These are phyloP conservation scores for Chlorella sp. DNA, from an alignment of 139 green algal genomes.

Conservation along the genomic window DNA sequence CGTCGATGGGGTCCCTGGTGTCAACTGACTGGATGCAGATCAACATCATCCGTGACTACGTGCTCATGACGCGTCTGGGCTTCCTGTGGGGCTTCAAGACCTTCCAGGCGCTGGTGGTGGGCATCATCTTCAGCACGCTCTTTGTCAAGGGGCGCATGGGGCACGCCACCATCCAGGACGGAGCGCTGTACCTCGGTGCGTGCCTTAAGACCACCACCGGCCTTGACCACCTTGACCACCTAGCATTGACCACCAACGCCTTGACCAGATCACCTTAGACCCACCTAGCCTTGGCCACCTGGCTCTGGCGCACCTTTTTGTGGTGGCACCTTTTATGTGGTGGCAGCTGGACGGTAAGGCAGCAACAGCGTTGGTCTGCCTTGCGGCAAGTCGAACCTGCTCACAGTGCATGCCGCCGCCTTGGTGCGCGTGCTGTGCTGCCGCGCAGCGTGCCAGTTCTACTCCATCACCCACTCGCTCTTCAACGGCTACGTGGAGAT, in stretches of 20 bases:
- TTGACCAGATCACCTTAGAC: too few species aligned
- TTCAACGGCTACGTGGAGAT: constrained; percentile 12
- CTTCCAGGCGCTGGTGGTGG: constrained; percentile 19
- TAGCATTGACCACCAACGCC: too few species aligned
- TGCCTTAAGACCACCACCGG: too few species aligned
- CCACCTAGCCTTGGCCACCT: too few species aligned
- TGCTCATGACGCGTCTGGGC: constrained; percentile 45
- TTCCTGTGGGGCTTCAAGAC: constrained; percentile 40
- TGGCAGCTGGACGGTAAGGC: too few species aligned
- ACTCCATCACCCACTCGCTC: constrained; percentile 3
- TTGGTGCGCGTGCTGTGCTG: neutral
- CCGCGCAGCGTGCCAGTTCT: constrained; percentile 2
- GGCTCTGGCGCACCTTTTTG: too few species aligned
- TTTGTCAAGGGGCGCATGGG: constrained; percentile 2
- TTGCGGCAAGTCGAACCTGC: too few species aligned
- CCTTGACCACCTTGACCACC: too few species aligned
- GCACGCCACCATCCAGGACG: neutral
- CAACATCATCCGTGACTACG: constrained; percentile 23
- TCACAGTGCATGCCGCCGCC: neutral
- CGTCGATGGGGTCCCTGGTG: too few species aligned
- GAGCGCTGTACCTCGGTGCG: constrained; percentile 4
- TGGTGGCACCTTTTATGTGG: too few species aligned
- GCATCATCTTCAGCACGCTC: constrained; percentile 2
- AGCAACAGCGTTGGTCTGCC: too few species aligned
- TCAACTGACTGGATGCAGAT: too few species aligned